Percentiles rank a stretch among this genome's conserved stretches.
Evolutionary conservation across 129 eudicot species (phyloP).

Genomic region (Flaveria brownii): DNA sequence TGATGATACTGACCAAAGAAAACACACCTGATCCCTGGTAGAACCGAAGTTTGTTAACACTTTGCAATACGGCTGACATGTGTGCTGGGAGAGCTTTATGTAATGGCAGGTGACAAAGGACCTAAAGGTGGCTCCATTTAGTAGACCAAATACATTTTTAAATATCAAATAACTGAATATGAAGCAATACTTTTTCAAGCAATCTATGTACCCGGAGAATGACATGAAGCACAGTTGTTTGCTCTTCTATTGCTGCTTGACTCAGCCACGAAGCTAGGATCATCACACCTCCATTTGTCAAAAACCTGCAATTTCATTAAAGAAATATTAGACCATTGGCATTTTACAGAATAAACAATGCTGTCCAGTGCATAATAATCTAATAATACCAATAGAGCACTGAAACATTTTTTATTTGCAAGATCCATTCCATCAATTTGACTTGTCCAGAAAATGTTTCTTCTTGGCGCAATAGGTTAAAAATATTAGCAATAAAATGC

Average conservation of each 20-base stretch:
- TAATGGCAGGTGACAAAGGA: slow-evolving; percentile 78
- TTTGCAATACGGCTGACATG: slow-evolving; percentile 91
- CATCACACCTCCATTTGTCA: slow-evolving; percentile 87
- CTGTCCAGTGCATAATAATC: slow-evolving; percentile 6
- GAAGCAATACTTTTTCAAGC: slow-evolving; percentile 5
- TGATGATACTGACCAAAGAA: slow-evolving; percentile 20
- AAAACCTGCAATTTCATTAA: slow-evolving; percentile 54
- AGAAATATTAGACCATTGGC: slow-evolving; percentile 1
- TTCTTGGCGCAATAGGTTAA: slow-evolving; percentile 72
- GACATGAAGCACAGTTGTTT: slow-evolving; percentile 75
- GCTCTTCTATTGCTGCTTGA: slow-evolving; percentile 91
- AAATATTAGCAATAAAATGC: slow-evolving; percentile 62
- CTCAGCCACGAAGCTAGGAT: slow-evolving; percentile 94
- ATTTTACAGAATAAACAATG: background rate
- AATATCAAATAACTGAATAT: background rate
- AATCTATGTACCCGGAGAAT: slow-evolving; percentile 58
- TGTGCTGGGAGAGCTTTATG: slow-evolving; percentile 81
- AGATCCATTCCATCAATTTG: slow-evolving; percentile 85
- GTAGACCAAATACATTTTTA: slow-evolving; percentile 14
- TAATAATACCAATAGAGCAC: slow-evolving; percentile 62
- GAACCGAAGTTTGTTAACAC: slow-evolving; percentile 82
- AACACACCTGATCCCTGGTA: slow-evolving; percentile 86
- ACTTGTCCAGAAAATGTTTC: slow-evolving; percentile 88
- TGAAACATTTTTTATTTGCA: slow-evolving; percentile 68
- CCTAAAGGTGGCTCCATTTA: slow-evolving; percentile 46